Evolutionary conservation across 169 alveolate genomes (phyloP).

Genomic region (Amoebophrya sp.): DNA sequence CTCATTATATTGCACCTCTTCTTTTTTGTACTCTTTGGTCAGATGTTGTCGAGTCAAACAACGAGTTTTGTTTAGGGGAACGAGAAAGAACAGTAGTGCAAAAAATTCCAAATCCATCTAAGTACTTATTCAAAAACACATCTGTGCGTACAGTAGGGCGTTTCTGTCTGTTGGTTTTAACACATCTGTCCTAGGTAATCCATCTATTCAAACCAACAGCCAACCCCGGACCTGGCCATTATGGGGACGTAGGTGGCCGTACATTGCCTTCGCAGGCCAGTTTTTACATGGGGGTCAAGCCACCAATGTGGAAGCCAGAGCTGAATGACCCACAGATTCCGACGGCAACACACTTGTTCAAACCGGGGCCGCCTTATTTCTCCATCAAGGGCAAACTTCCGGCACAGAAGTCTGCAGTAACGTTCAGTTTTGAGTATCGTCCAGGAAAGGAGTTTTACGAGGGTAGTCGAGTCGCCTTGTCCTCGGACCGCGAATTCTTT

Average conservation of each 20-base stretch:
- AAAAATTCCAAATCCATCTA: too few species aligned
- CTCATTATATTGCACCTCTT: too few species aligned
- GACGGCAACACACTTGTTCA: neutral
- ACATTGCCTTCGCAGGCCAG: neutral
- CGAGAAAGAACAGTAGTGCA: too few species aligned
- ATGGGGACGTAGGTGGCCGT: neutral
- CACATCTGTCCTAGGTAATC: too few species aligned
- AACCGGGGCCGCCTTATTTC: neutral
- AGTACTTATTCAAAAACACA: too few species aligned
- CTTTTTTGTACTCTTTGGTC: too few species aligned
- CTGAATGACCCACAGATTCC: neutral
- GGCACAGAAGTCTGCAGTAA: neutral
- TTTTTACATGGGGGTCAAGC: neutral
- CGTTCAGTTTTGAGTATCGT: neutral
- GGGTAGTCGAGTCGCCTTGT: neutral
- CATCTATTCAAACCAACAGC: too few species aligned
- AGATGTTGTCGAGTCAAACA: too few species aligned
- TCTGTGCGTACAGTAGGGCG: too few species aligned
- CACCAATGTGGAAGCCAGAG: neutral
- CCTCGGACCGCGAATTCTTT: neutral
- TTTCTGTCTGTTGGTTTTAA: too few species aligned
- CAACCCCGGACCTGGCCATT: neutral
- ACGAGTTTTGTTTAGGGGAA: too few species aligned
- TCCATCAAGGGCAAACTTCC: neutral
- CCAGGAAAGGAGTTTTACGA: conserved; percentile 11